phyloP scores from a whole-genome alignment of 768 basidiomycete species.

The Strobilomyces echinocephalus region DNA sequence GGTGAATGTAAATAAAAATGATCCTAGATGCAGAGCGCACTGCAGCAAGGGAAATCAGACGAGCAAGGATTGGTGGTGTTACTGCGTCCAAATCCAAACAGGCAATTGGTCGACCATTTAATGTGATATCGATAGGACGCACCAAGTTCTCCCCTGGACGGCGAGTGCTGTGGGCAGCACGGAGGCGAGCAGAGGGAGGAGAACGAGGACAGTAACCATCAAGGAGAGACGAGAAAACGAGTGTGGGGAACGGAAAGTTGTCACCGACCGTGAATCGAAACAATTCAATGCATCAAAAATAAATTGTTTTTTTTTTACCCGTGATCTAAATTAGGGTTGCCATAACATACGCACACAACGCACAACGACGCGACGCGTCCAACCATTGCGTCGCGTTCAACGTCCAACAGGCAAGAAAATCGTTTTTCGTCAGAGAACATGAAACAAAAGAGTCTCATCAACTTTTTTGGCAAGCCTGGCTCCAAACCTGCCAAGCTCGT shows the following conservation, averaged over 20 bases:
- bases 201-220: constrained; percentile 18
- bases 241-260: neutral
- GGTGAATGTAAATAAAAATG: neutral
- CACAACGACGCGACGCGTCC: constrained; percentile 10
- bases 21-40: constrained; percentile 24
- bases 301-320: neutral
- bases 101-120: neutral
- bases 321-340: neutral
- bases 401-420: constrained; percentile 26
- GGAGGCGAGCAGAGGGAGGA: constrained; percentile 16
- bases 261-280: neutral
- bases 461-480: constrained; percentile 51
- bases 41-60: constrained; percentile 41
- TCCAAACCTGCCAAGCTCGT: constrained; percentile 27
- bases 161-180: constrained; percentile 19
- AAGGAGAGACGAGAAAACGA: constrained; percentile 17
- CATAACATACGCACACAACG: constrained; percentile 21
- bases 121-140: neutral
- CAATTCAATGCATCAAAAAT: neutral
- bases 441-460: constrained; percentile 73
- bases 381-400: constrained; percentile 1
- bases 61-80: constrained; percentile 36
- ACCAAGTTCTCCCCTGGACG: constrained; percentile 28
- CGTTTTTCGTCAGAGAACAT: constrained; percentile 39
- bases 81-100: constrained; percentile 17